A percentile compares a stretch with the other conserved stretches of the same genome.
These are phyloP conservation scores for Yamadazyma buinensis DNA, from an alignment of 1,139 yeast genomes.

Conservation along the genomic window DNA sequence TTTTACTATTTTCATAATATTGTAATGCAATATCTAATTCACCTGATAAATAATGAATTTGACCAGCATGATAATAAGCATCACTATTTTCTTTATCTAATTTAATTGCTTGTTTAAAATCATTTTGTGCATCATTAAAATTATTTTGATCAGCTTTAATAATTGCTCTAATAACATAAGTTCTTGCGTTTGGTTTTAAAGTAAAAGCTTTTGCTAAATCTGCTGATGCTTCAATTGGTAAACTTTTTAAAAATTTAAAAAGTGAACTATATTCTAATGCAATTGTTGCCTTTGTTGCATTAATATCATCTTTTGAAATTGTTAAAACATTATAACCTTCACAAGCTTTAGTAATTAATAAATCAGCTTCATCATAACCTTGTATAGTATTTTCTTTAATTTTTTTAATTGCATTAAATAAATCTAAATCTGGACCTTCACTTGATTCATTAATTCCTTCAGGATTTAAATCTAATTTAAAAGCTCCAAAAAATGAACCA, in stretches of 20 bases:
- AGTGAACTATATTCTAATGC: constrained; percentile 86
- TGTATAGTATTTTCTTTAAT: constrained; percentile 62
- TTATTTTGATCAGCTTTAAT: constrained; percentile 77
- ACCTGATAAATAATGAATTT: constrained; percentile 77
- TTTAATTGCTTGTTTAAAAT: constrained; percentile 70
- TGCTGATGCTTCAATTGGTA: constrained; percentile 56
- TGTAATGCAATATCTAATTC: constrained; percentile 70
- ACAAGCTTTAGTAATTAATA: constrained; percentile 64
- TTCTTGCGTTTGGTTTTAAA: constrained; percentile 73
- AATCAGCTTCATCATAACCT: constrained; percentile 73
- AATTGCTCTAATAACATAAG: constrained; percentile 80
- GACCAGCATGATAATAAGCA: constrained; percentile 92
- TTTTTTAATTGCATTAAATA: constrained; percentile 65
- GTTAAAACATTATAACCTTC: constrained; percentile 44
- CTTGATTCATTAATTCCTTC: constrained; percentile 48
- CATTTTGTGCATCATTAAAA: constrained; percentile 58
- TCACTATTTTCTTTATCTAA: constrained; percentile 75
- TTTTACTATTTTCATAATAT: constrained; percentile 75
- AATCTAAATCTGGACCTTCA: constrained; percentile 55
- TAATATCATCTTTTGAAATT: constrained; percentile 33
- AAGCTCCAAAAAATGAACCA: constrained; percentile 83
- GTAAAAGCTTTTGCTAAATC: constrained; percentile 63
- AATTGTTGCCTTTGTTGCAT: constrained; percentile 52
- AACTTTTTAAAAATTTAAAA: constrained; percentile 77
- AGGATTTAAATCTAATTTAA: constrained; percentile 44